Evolutionary conservation across 108 stramenopile species (phyloP).

Genomic region (Epipyxis sp.): DNA sequence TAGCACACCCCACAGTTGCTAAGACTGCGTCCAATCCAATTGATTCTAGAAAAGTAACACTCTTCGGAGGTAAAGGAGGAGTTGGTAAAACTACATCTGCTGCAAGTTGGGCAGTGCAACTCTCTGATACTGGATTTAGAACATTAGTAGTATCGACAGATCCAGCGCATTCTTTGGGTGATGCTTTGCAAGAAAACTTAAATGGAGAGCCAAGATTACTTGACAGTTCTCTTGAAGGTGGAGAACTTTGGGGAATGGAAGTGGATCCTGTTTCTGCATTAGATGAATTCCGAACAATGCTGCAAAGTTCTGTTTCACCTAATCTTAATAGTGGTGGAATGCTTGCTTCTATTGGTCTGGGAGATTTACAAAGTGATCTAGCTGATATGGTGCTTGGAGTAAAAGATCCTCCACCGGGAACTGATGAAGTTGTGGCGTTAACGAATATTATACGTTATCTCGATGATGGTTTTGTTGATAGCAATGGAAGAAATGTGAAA

Average conservation of each 20-base stretch:
- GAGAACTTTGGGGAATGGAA: conserved; percentile 52
- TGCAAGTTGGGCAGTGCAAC: conserved; percentile 71
- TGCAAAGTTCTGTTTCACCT: background rate
- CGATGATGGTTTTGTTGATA: background rate
- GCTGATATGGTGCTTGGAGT: conserved; percentile 35
- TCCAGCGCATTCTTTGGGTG: conserved; percentile 88
- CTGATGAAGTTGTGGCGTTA: conserved; percentile 84
- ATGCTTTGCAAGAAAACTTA: conserved; percentile 57
- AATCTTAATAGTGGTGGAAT: conserved; percentile 56
- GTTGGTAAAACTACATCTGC: conserved; percentile 70
- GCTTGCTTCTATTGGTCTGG: background rate
- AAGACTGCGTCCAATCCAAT: background rate
- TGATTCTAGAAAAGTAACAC: background rate
- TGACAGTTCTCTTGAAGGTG: conserved; percentile 38
- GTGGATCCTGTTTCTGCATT: conserved; percentile 36
- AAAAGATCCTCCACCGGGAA: conserved; percentile 76
- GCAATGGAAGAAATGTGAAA: background rate
- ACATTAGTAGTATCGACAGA: conserved; percentile 84
- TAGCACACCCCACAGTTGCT: background rate
- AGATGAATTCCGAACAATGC: background rate
- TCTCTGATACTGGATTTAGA: conserved; percentile 70
- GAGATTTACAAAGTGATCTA: background rate
- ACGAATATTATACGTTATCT: conserved; percentile 60
- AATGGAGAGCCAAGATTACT: background rate
- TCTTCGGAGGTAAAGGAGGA: conserved; percentile 52